Percentiles rank a stretch among this genome's conserved stretches.
These are phyloP conservation scores for Neurospora sp. DNA, from an alignment of 495 filamentous ascomycete species.

Conservation along the genomic window DNA sequence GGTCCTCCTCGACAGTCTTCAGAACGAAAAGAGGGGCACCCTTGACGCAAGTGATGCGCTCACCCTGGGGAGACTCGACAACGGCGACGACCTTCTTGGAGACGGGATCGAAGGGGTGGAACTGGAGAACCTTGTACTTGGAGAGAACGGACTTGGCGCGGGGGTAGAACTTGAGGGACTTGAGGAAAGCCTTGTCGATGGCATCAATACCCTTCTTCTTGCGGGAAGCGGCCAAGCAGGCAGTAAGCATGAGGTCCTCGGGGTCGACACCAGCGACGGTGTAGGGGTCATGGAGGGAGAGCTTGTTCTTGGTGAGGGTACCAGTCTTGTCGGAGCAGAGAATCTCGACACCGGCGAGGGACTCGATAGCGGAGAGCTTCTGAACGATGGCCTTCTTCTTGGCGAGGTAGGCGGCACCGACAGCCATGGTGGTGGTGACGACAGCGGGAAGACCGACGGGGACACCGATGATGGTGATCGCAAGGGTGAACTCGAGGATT, in stretches of 20 bases:
- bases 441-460: conserved; percentile 94
- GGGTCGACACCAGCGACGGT: conserved; percentile 67
- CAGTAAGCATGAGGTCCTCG: conserved; percentile 82
- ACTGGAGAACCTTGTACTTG: conserved; percentile 69
- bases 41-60: conserved; percentile 80
- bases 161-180: conserved; percentile 69
- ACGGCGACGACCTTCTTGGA: conserved; percentile 86
- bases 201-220: conserved; percentile 94
- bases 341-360: conserved; percentile 88
- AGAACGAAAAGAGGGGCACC: conserved; percentile 79
- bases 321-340: conserved; percentile 97
- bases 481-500: conserved; percentile 76
- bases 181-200: conserved; percentile 90
- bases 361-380: conserved; percentile 92
- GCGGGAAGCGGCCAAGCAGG: conserved; percentile 81
- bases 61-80: conserved; percentile 70
- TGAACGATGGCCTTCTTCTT: conserved; percentile 96
- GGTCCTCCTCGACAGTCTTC: conserved; percentile 72
- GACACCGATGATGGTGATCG: conserved; percentile 86
- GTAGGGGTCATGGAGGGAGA: conserved; percentile 76
- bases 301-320: conserved; percentile 88
- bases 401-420: conserved; percentile 86
- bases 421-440: conserved; percentile 93
- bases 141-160: conserved; percentile 61
- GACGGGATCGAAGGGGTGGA: conserved; percentile 85